Evolutionary conservation across 192 early-diverging fungal species (phyloP).

Genomic region (Dissophora ornata): DNA sequence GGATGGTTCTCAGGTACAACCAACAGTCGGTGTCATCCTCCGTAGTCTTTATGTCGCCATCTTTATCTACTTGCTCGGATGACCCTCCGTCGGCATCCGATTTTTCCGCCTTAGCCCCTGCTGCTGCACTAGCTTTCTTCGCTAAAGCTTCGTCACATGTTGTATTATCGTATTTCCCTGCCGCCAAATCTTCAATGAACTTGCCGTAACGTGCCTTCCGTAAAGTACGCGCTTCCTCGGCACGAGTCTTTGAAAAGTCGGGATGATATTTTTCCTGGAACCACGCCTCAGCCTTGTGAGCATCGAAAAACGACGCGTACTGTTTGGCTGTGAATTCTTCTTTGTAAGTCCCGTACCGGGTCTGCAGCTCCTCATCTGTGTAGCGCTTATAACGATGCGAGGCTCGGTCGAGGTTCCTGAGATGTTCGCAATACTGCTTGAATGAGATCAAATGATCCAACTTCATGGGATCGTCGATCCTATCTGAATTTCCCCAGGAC

Average conservation of each 20-base stretch:
- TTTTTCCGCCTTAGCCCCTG: conserved; percentile 20
- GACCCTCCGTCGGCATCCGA: conserved; percentile 19
- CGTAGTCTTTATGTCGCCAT: conserved; percentile 18
- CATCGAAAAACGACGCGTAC: conserved; percentile 77
- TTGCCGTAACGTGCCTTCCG: conserved; percentile 64
- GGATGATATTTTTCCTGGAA: conserved; percentile 95
- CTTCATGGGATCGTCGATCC: conserved; percentile 76
- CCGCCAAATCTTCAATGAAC: conserved; percentile 75
- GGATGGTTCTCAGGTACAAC: conserved; percentile 39
- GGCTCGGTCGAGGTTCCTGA: conserved; percentile 58
- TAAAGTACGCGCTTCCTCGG: conserved; percentile 61
- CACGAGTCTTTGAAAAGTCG: conserved; percentile 64
- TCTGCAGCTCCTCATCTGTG: conserved; percentile 83
- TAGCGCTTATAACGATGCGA: conserved; percentile 68
- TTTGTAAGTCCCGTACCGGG: conserved; percentile 85
- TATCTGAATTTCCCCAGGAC: conserved; percentile 44
- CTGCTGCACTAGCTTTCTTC: conserved; percentile 23
- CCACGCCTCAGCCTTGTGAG: conserved; percentile 89
- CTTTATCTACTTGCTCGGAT: conserved; percentile 14
- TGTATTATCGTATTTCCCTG: conserved; percentile 75
- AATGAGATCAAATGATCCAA: conserved; percentile 82
- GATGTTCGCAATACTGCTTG: conserved; percentile 79
- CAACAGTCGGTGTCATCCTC: conserved; percentile 5
- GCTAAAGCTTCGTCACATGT: conserved; percentile 52
- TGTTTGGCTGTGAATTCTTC: conserved; percentile 78